Percentiles rank a stretch among this genome's conserved stretches.
Evolutionary conservation across 2,329 filamentous ascomycete species (phyloP).

Genomic region (Paecilomyces fulvus): DNA sequence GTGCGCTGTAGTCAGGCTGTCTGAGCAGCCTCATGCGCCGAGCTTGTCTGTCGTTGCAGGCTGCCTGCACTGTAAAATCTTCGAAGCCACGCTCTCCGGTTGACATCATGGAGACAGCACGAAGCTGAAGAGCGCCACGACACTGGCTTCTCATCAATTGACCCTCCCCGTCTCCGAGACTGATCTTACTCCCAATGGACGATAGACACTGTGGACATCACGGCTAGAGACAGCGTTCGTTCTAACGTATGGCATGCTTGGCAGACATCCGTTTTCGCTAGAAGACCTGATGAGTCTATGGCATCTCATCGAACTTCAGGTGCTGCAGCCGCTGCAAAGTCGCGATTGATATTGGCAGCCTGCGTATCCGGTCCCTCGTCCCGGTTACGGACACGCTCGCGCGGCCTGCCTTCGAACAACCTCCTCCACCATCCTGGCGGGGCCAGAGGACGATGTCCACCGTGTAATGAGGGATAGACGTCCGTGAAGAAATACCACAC

Average conservation of each 20-base stretch:
- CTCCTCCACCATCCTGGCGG: conserved; percentile 85
- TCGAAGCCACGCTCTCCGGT: too few relatives aligned
- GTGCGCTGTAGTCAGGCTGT: background rate
- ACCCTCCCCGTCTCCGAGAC: too few relatives aligned
- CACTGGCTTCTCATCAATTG: too few relatives aligned
- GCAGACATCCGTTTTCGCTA: too few relatives aligned
- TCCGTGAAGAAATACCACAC: conserved; percentile 98
- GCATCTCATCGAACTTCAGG: conserved; percentile 22
- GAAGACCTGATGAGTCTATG: background rate
- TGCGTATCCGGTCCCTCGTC: conserved; percentile 14
- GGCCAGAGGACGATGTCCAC: conserved; percentile 75
- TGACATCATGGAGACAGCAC: background rate
- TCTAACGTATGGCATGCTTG: too few relatives aligned
- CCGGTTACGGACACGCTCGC: conserved; percentile 3
- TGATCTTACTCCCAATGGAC: too few relatives aligned
- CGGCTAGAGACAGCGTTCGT: too few relatives aligned
- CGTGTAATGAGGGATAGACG: conserved; percentile 86
- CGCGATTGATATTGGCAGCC: conserved; percentile 20
- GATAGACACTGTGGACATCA: too few relatives aligned
- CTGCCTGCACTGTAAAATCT: too few relatives aligned
- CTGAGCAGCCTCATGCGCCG: background rate
- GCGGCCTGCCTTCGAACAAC: conserved; percentile 55
- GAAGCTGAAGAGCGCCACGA: background rate
- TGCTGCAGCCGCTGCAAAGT: conserved; percentile 25
- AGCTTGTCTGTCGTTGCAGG: background rate